Percentiles rank a stretch among this genome's conserved stretches.
Evolutionary conservation across 2,329 filamentous ascomycete genomes (phyloP).

Genomic region (Clarireedia paspali): DNA sequence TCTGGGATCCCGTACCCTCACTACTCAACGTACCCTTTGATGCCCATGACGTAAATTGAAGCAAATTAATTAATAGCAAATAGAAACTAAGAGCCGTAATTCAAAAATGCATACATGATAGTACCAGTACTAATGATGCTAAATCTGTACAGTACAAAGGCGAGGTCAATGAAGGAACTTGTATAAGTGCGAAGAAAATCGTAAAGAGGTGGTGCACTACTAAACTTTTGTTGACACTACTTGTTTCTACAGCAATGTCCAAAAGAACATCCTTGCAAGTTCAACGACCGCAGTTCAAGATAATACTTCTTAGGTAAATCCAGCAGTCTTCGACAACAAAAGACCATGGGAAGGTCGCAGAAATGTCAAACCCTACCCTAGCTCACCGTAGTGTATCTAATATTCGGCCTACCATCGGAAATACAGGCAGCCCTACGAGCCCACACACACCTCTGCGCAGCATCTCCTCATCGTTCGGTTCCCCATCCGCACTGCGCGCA

Average conservation of each 20-base stretch:
- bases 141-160: not conserved
- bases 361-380: constrained; percentile 31
- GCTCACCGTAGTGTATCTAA: constrained; percentile 52
- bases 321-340: constrained; percentile 5
- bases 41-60: constrained; percentile 44
- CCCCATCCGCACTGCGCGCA: constrained; percentile 53
- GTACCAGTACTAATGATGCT: constrained; percentile 1
- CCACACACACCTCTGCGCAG: constrained; percentile 53
- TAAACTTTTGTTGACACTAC: not conserved
- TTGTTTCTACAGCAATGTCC: not conserved
- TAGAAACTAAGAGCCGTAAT: not conserved
- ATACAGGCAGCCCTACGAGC: constrained; percentile 31
- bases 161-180: not conserved
- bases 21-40: constrained; percentile 46
- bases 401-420: constrained; percentile 36
- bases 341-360: constrained; percentile 9
- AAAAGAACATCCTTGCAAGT: not conserved
- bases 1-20: not conserved
- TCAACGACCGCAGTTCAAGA: not conserved
- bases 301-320: not conserved
- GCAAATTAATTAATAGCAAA: not conserved
- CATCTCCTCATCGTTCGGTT: constrained; percentile 48
- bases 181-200: not conserved
- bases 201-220: not conserved
- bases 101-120: constrained; percentile 4